Evolutionary conservation across 169 alveolate species (phyloP), one percentile per base, ranked within the genome.

Genomic region (Plasmodium gallinaceum): DNA sequence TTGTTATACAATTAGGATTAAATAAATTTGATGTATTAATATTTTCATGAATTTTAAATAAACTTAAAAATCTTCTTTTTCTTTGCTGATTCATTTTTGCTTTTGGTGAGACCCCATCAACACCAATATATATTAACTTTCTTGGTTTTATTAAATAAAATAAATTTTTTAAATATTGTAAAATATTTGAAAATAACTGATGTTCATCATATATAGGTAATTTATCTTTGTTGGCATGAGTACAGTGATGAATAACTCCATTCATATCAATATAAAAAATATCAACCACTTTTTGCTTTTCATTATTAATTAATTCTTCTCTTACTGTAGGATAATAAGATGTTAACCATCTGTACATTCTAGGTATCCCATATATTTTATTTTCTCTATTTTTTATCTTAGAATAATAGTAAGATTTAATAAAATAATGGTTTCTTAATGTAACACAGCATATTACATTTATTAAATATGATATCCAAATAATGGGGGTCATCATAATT

Each of bases 61-160:
- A 96, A 78, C 97, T 93, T 65, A 98, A 92, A 94, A 96, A 98
- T 65, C 99, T 94, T 46, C 99, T 93, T 16, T 96, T 95, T 86
- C 99, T 94, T 76, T 98, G 97, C 78, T 97, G 97, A 93, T 97
- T 97, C 97, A 98, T 97, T 95, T 98, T 98, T 2, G 99, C 99
- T 88, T 98, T 95, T n/a, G 99, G 99, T 32, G 99, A 99, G n/a
- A 98, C 99, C 0, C 99, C 99, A 92, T 98, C 99, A 12, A 97
- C 95, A 2, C 99, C 99, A 48, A 98, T 88, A 87, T 97, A 97
- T 10, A 97, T 93, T 64, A 98, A 74, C 72, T 95, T 95, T 80
- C 92, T 93, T 9, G 99, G 99, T 61, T 96, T 94, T 7, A 95
- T 96, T 60, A 96, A 92, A 78, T 96, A 97, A 45, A 98, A 96